Conservation (phyloP, 1,139 yeast genomes). For the Kodamaea derodonti region DNA sequence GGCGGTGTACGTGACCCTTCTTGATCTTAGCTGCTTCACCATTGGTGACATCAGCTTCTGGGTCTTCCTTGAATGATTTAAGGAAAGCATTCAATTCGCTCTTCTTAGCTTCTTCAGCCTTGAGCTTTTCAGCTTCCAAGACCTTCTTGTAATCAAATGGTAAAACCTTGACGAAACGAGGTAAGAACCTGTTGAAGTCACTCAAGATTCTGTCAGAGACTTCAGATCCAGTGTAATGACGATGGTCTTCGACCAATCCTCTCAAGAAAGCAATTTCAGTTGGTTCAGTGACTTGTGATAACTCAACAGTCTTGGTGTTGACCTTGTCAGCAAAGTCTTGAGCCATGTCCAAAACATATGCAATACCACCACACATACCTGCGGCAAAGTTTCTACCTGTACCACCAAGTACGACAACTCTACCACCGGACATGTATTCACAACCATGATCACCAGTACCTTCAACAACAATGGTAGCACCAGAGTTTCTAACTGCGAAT, state of each 20-base stretch:
- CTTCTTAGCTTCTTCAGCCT: conserved; percentile 65
- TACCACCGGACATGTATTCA: conserved; percentile 99
- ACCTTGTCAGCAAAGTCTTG: conserved; percentile 84
- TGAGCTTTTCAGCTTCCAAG: conserved; percentile 70
- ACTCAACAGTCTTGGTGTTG: conserved; percentile 78
- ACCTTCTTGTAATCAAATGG: conserved; percentile 91
- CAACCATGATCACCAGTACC: conserved; percentile 99
- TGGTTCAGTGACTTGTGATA: conserved; percentile 75
- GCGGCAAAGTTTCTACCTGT: conserved; percentile 97
- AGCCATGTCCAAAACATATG: conserved; percentile 92
- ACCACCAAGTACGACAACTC: conserved; percentile 86
- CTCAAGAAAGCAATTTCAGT: conserved; percentile 91
- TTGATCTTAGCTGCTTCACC: conserved; percentile 67
- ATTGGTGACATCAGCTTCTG: conserved; percentile 82
- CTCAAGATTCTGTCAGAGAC: conserved; percentile 78
- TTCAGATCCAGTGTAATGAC: conserved; percentile 90
- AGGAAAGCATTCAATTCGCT: conserved; percentile 55
- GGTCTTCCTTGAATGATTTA: conserved; percentile 70
- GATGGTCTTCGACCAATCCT: conserved; percentile 91
- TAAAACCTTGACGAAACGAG: conserved; percentile 88
- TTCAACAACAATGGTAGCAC: conserved; percentile 95
- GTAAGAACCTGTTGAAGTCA: conserved; percentile 84
- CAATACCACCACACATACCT: conserved; percentile 99
- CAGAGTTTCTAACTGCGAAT: conserved; percentile 97
- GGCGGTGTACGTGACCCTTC: conserved; percentile 41